Evolutionary conservation across 306 rosid species (phyloP), one percentile per base, ranked within the genome.

Genomic region (Begonia peltatifolia): DNA sequence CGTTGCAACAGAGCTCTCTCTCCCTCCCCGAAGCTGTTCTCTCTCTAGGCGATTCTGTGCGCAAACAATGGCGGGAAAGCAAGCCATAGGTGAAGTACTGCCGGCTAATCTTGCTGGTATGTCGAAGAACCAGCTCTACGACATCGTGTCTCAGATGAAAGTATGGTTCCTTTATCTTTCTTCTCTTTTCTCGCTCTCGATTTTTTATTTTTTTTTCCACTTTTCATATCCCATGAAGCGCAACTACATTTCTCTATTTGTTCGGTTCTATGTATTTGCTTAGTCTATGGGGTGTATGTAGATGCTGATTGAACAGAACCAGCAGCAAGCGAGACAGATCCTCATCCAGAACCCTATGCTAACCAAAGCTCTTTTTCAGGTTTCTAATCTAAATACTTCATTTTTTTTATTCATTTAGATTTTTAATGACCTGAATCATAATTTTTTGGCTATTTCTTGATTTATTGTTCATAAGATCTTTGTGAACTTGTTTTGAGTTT

Each of bases 91-190:
- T 67, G 83, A 84, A 46, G 84, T 74, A 7, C 53, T 85, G 15
- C 58, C 95, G 70, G 74, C 77, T 57, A 76, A 79, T 63, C 55
- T 90, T 1, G 86, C 99, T 47, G 99, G 99, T 51, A 83, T 90
- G 99, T 83, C 99, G 36, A 90, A 86, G 81, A 75, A 69, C 57
- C 95, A 90, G 67, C 99, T 90, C 7, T 71, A 83, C 36, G 94
- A 86, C 14, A 90, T 90, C 57, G 83, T 90, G 95, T 90, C 95
- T 59, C 95, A 90, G 73, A 90, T 90, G 97, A 90, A 90, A 85
- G 96, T 71, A 16, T 23, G 15, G 6, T 15, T 15, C 42, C 36
- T 54, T 23, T 11, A 16, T 57, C 41, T 41, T 16, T 22, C 48
- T 44, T 10, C n/a, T 9, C 9, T 49, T 16, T 9, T 44, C 46